Conservation (phyloP, 2,329 filamentous ascomycete genomes). For the Neofusicoccum kwambonambiense region DNA sequence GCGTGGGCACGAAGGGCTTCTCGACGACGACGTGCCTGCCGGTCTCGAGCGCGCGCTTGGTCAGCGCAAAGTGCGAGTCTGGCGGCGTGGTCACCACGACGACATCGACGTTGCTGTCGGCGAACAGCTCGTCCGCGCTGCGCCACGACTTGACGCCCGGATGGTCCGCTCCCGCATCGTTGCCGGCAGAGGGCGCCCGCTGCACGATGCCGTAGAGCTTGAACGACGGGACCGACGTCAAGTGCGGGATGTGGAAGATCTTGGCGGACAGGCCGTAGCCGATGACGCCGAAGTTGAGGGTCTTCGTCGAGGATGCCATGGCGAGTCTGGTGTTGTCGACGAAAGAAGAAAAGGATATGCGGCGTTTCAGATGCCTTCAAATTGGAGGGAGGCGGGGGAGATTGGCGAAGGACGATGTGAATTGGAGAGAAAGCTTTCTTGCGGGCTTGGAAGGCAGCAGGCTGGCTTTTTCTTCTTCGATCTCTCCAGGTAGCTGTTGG, state of each 20-base stretch:
- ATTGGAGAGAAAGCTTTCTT: not conserved
- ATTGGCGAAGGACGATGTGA: not conserved
- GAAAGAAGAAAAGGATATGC: not conserved
- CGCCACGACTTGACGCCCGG: slow-evolving; percentile 65
- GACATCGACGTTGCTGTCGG: slow-evolving; percentile 65
- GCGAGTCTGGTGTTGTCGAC: not conserved
- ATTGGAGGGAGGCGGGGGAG: not conserved
- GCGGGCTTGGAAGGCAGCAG: not conserved
- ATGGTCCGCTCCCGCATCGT: slow-evolving; percentile 69
- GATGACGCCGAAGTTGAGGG: slow-evolving; percentile 55
- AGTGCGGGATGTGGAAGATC: slow-evolving; percentile 80
- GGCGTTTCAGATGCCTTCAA: not conserved
- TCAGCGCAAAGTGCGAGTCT: slow-evolving; percentile 66
- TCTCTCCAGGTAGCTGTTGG: not conserved
- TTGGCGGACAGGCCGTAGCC: slow-evolving; percentile 68
- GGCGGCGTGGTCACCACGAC: slow-evolving; percentile 72
- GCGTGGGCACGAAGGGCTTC: slow-evolving; percentile 77
- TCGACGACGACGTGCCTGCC: slow-evolving; percentile 79
- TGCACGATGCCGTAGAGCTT: slow-evolving; percentile 75
- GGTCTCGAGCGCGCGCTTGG: slow-evolving; percentile 62
- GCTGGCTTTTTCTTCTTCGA: not conserved
- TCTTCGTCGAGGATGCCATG: not conserved
- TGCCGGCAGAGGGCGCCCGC: slow-evolving; percentile 61
- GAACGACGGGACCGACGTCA: slow-evolving; percentile 56
- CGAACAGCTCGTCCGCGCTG: slow-evolving; percentile 60